Percentiles rank a stretch among this genome's conserved stretches.
Evolutionary conservation across 1,284 basidiomycete genomes (phyloP).

Genomic region (Ceratobasidium sp.): DNA sequence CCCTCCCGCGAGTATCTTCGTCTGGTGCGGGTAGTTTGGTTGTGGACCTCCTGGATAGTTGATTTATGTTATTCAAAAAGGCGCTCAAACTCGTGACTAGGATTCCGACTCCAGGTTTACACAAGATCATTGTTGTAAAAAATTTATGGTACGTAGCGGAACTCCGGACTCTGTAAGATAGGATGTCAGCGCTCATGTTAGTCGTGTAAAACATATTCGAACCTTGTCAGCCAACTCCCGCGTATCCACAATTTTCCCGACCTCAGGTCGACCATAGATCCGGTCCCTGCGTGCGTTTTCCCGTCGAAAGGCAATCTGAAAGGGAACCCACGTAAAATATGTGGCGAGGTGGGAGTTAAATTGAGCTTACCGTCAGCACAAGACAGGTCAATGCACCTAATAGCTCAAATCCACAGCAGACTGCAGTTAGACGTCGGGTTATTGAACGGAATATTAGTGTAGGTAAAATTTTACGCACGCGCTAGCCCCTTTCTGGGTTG

Average conservation of each 20-base stretch:
- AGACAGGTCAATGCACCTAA: slow-evolving; percentile 21
- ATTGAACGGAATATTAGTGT: no score
- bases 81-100: not conserved
- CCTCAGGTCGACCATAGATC: slow-evolving; percentile 15
- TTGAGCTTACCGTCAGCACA: slow-evolving; percentile 26
- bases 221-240: slow-evolving; percentile 36
- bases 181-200: not conserved
- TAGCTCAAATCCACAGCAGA: slow-evolving; percentile 34
- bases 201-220: not conserved
- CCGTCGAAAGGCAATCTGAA: slow-evolving; percentile 17
- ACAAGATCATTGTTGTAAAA: not conserved
- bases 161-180: slow-evolving; percentile 17
- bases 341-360: not conserved
- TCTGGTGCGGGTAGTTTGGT: no score
- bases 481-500: slow-evolving; percentile 29
- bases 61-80: not conserved
- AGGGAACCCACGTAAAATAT: no score
- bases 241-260: slow-evolving; percentile 21
- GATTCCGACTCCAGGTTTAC: not conserved
- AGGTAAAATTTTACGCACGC: not conserved
- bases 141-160: slow-evolving; percentile 18
- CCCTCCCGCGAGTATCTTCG: no score
- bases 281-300: slow-evolving; percentile 33
- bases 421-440: not conserved
- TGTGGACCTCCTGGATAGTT: not conserved